Base-by-base conservation (phyloP, 192 early-diverging fungal genomes). In the Jimgerdemannia lactiflua region DNA sequence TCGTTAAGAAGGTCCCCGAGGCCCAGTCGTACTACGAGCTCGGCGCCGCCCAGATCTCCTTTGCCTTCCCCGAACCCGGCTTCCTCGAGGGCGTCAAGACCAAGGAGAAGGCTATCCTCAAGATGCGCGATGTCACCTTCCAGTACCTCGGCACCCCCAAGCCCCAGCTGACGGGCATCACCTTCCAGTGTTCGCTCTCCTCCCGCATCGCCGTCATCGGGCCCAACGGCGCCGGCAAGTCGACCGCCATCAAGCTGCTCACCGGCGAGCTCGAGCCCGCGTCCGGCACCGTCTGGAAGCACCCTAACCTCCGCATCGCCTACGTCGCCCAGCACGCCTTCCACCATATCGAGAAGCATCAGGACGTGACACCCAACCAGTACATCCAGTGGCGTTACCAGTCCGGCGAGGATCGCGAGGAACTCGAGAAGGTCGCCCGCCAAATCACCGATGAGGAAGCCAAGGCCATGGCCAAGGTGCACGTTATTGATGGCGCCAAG, bases 311-410 rank as follows among this genome's bases (percentile, higher is more conserved):
- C 78, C 93, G 93, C 83, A 88, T 95, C 77, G 94, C 89, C 69
- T 94, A 94, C 77, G 91, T 95, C 65, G 92, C 93, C 59, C 93
- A 95, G 82, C 94, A 95, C 84, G 91, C 92, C 69, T 94, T 95
- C 92, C 92, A 94, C 82, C 92, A 95, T 82, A 85, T 95, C 76
- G 92, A 95, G 77, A 88, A 91, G 77, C 93, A 95, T 78, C 82
- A 93, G 80, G 92, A 93, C 75, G 79, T 80, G 72, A 93, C 90
- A 63, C 88, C 91, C 71, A 92, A 92, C 82, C 84, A 91, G 76
- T 92, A 94, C 82, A 91, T 94, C 77, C 91, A 90, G 82, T 94
- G 93, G 93, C 90, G 93, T 81, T 94, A 92, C 83, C 83, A 84
- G 75, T 86, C 81, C 69, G 92, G 92, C 76, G 89, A 92, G 79